phyloP scores from a whole-genome alignment of 805 yeast species.

The Schizosaccharomyces osmophilus region DNA sequence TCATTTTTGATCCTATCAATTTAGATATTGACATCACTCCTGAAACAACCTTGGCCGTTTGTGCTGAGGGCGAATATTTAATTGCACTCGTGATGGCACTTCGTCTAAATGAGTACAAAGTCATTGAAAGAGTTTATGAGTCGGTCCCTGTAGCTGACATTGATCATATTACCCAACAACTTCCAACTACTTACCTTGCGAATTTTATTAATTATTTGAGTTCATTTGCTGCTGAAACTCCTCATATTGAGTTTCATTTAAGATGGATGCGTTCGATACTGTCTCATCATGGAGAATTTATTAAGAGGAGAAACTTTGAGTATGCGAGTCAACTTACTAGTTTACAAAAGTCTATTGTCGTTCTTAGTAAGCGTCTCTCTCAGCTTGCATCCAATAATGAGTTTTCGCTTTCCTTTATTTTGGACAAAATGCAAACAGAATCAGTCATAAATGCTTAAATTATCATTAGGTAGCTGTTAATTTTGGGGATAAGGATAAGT shows the following conservation, averaged over 20 bases:
- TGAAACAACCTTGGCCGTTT: slow-evolving; percentile 26
- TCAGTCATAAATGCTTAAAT: neutral
- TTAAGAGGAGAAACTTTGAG: slow-evolving; percentile 34
- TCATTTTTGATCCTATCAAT: slow-evolving; percentile 81
- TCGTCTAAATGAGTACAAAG: slow-evolving; percentile 58
- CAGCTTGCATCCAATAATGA: neutral
- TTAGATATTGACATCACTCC: slow-evolving; percentile 83
- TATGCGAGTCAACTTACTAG: slow-evolving; percentile 18
- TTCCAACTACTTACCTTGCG: slow-evolving; percentile 57
- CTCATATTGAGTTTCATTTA: slow-evolving; percentile 63
- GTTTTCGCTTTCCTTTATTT: neutral
- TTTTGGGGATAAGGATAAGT: neutral
- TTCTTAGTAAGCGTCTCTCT: neutral
- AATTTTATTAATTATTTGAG: slow-evolving; percentile 48
- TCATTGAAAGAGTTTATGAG: slow-evolving; percentile 54
- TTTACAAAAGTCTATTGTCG: slow-evolving; percentile 4
- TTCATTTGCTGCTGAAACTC: slow-evolving; percentile 38
- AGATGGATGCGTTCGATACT: slow-evolving; percentile 55
- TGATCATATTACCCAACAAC: slow-evolving; percentile 33
- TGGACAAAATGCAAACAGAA: neutral
- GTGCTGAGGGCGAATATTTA: slow-evolving; percentile 23
- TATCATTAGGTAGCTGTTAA: neutral
- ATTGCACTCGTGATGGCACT: slow-evolving; percentile 78
- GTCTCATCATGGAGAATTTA: slow-evolving; percentile 52
- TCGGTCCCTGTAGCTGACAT: slow-evolving; percentile 47